Evolutionary conservation across 176 grass and related monocot species (phyloP).

Genomic region (Oryza punctata): DNA sequence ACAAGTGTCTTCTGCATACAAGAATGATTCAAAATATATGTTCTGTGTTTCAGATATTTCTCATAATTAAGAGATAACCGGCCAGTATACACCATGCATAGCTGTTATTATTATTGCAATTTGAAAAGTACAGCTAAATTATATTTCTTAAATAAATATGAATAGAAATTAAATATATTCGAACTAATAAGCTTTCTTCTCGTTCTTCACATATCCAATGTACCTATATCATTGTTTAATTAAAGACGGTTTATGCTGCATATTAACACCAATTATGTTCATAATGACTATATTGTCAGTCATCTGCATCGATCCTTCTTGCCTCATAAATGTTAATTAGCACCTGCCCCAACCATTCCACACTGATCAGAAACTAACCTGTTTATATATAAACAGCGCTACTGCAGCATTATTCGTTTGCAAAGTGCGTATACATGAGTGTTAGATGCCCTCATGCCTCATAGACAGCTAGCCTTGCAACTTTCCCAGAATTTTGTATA

Average conservation of each 20-base stretch:
- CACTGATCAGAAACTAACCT: conserved; percentile 7
- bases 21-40: background rate
- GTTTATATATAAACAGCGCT: background rate
- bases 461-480: conserved; percentile 15
- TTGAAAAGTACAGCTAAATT: background rate
- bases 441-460: conserved; percentile 14
- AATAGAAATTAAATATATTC: no score
- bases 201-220: background rate
- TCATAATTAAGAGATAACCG: background rate
- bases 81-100: background rate
- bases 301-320: background rate
- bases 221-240: no score
- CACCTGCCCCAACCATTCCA: conserved; percentile 29
- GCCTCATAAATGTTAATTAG: background rate
- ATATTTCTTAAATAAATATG: no score
- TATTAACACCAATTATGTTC: background rate
- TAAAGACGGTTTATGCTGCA: no score
- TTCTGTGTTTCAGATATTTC: background rate
- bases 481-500: conserved; percentile 24
- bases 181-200: background rate
- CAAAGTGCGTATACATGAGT: conserved; percentile 31
- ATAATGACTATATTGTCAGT: background rate
- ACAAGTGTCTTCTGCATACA: background rate
- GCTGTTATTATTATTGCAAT: background rate
- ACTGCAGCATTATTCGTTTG: conserved; percentile 23